Base-by-base conservation (phyloP, 306 rosid species). In the Pachyrhizus erosus region DNA sequence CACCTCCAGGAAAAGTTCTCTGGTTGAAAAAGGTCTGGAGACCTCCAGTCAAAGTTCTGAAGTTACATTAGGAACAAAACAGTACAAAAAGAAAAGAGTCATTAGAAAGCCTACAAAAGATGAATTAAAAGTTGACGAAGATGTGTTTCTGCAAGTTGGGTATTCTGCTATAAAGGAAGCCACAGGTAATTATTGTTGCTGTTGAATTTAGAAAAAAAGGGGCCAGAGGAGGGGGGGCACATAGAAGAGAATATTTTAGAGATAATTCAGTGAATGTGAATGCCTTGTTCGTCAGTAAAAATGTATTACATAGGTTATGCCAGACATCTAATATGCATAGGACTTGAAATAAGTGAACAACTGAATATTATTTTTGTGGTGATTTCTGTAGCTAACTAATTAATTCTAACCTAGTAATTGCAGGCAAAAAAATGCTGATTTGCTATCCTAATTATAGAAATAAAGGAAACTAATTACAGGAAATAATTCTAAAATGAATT, bases 111-210 rank as follows among this genome's bases (percentile, higher is more conserved):
- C 83, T 82, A 43, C 86, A 21, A 88, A 74, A 76, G 90, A 87
- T 31, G 90, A 86, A 73, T 29, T 72, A 13, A 87, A 80, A 76
- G 75, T 55, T 42, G 86, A 84, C 57, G 94, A 83, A 57, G 55
- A 86, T 77, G 80, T 39, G 49, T 78, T 85, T 55, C 90, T 61
- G 77, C 92, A 91, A 81, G 80, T 87, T 86, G 97, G 93, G 46
- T 91, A 87, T 89, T 84, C 87, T 79, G 93, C 97, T 79, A 87
- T 92, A 76, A 87, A 83, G 87, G 93, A 92, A 75, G 90, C 89
- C 52, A 83, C 90, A 33, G 98, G 98, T 92, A 83, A 78, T 75
- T 34, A 80, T 78, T 55, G 26, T 87, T 76, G 66, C 24, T 62
- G 26, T 14, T 55, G 27, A 37, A 37, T 37, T 37, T 37, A 8